phyloP scores from a whole-genome alignment of 495 filamentous ascomycete species.

The Aspergillus diversus region DNA sequence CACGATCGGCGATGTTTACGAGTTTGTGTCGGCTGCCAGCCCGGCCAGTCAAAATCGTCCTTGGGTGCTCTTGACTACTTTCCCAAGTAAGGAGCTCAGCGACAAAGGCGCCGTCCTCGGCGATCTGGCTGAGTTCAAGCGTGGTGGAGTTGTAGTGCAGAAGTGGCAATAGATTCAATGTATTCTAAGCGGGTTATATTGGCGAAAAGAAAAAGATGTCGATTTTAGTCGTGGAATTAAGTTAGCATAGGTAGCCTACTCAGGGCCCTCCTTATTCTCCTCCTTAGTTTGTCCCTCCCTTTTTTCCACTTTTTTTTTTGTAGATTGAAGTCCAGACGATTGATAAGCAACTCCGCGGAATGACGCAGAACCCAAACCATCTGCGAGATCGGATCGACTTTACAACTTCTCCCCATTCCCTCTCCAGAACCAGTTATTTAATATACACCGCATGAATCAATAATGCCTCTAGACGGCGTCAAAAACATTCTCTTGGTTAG shows the following conservation, averaged over 20 bases:
- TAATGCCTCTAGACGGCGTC: slow-evolving; percentile 54
- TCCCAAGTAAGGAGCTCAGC: slow-evolving; percentile 89
- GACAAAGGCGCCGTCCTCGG: slow-evolving; percentile 71
- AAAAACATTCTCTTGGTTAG: slow-evolving; percentile 58
- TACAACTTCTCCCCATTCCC: slow-evolving; percentile 17
- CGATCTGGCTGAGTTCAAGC: slow-evolving; percentile 82
- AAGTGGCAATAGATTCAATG: slow-evolving; percentile 67
- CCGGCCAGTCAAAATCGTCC: slow-evolving; percentile 57
- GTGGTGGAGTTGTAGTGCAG: slow-evolving; percentile 82
- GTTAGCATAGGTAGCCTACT: too few species aligned
- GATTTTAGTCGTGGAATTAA: too few species aligned
- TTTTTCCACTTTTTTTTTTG: neutral
- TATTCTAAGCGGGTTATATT: neutral
- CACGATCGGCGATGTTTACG: slow-evolving; percentile 89
- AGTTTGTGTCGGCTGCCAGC: slow-evolving; percentile 74
- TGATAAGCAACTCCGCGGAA: slow-evolving; percentile 47
- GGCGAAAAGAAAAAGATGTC: too few species aligned
- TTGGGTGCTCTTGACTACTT: slow-evolving; percentile 92
- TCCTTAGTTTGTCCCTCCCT: too few species aligned
- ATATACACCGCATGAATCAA: neutral
- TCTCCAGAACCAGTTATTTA: neutral
- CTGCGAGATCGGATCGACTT: slow-evolving; percentile 39
- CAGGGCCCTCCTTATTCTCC: too few species aligned
- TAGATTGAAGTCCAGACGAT: slow-evolving; percentile 26
- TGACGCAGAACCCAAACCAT: slow-evolving; percentile 31